Base-by-base conservation (phyloP, 768 basidiomycete species). In the Boletus tylopilopsis region DNA sequence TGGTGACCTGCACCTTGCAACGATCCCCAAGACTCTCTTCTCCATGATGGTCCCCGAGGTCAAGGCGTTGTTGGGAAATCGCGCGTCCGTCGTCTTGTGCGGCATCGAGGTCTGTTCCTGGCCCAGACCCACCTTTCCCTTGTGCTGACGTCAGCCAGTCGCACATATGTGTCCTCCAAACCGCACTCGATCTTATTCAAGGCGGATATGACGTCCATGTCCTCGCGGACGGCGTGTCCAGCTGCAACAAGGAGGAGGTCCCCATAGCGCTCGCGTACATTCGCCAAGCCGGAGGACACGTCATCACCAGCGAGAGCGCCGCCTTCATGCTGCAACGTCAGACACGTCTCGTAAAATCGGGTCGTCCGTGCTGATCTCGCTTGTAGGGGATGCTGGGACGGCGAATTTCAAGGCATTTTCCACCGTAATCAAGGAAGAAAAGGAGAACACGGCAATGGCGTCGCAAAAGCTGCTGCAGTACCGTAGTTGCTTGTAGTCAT, bases 151-250 rank as follows among this genome's bases (percentile, higher is more conserved):
- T 48, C 51, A 21, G n/a, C 9, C 55, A 94, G 92, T 80, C 88
- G 15, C 94, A 95, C 59, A 82, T 96, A 52, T 96, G 94, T 61
- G 81, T 95, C 9, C 76, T 93, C 6, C 93, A 95, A 66, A 89
- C 91, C 0, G 76, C 85, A 0, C 71, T 94, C 16, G 84, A 87
- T 51, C 76, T 95, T 12, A 66, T 87, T 4, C 61, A 72, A 37
- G 55, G 25, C 1, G 73, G 73, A 0, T 77, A 75, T 37, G 64
- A 75, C 50, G 81, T 88, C 6, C 80, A 88, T 64, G 76, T 94
- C 33, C 70, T 92, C 21, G 90, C 87, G 2, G 93, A 96, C 60
- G 91, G 84, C 15, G 84, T 94, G 15, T 91, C 89, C 3, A 88
- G 85, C 25, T 84, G 80, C 56, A 90, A 93, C 68, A 74, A 75